Evolutionary conservation across 2,329 filamentous ascomycete species (phyloP).

Genomic region (Diaporthe citrichinensis): DNA sequence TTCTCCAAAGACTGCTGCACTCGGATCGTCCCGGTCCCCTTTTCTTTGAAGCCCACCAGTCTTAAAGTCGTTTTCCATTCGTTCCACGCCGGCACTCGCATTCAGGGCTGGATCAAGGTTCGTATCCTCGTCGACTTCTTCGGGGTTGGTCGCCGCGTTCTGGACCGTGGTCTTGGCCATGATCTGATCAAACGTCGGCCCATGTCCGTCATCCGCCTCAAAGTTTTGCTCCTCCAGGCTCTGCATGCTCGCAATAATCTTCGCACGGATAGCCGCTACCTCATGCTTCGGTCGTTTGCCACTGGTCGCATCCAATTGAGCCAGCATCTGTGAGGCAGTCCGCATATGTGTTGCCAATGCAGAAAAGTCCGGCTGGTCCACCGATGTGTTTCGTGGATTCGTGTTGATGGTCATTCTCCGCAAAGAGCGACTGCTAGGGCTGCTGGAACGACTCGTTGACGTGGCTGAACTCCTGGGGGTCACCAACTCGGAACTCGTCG

Average conservation of each 20-base stretch:
- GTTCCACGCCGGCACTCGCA: slow-evolving; percentile 80
- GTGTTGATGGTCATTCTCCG: slow-evolving; percentile 71
- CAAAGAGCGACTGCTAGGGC: slow-evolving; percentile 67
- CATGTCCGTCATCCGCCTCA: slow-evolving; percentile 78
- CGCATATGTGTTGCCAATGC: slow-evolving; percentile 90
- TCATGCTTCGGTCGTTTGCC: slow-evolving; percentile 85
- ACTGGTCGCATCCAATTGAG: slow-evolving; percentile 84
- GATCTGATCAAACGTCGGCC: slow-evolving; percentile 85
- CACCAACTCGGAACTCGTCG: slow-evolving; percentile 68
- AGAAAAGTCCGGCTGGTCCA: slow-evolving; percentile 84
- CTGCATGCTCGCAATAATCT: slow-evolving; percentile 93
- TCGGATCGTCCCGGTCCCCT: slow-evolving; percentile 87
- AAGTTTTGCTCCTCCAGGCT: slow-evolving; percentile 89
- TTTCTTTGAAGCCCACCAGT: slow-evolving; percentile 86
- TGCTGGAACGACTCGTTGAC: slow-evolving; percentile 77
- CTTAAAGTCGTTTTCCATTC: slow-evolving; percentile 92
- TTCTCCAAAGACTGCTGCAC: slow-evolving; percentile 88
- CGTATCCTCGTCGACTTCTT: slow-evolving; percentile 69
- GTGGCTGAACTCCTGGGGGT: slow-evolving; percentile 80
- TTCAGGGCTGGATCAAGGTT: slow-evolving; percentile 69
- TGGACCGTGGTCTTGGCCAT: slow-evolving; percentile 78
- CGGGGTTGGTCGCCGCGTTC: slow-evolving; percentile 60
- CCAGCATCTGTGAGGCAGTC: slow-evolving; percentile 88
- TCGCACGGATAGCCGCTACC: slow-evolving; percentile 85
- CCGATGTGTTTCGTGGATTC: slow-evolving; percentile 65